Evolutionary conservation across 1,284 basidiomycete species (phyloP), one percentile per base, ranked within the genome.

Genomic region (Naganishia sp.): DNA sequence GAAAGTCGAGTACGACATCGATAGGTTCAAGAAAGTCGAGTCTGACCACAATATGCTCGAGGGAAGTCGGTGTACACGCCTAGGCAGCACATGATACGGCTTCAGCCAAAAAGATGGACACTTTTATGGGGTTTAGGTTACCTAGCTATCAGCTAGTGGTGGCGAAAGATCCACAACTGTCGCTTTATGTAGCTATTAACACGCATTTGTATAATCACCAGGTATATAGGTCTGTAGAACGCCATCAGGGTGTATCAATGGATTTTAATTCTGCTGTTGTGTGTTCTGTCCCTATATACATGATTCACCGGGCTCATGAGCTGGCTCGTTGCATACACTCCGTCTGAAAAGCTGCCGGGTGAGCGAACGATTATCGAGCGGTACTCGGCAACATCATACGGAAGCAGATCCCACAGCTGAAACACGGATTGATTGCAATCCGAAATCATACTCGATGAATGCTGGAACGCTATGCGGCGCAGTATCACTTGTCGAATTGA

Each of bases 181-280:
- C 25, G 23, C 45, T 32, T 28, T 15, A 42, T 66, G 64, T 66
- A 66, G 64, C 64, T 42, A 66, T 35, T 58, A 66, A 55, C 61
- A 54, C 46, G 25, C 49, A 35, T 42, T 51, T 61, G 58, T 61
- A 61, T 61, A 31, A 28, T 61, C 28, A 46, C 23, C 32, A 58
- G 55, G 42, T 47, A 56, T 45, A 43, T 32, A 32, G 45, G 32
- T 47, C 39, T 28, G 9, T 25, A 21, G 21, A 46, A 39, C 41
- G 35, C 10, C 17, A 47, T 51, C 13, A 46, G 42, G 54, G 9
- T 42, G 25, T 56, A 43, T 43, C 21, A 25, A 55, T 55, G 21
- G n/a, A 56, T 56, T 31, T 18, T 45, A 25, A 31, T 41, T n/a
- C 18, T 47, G 18, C 45, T 47, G 18, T 47, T n/a, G 7, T 13